Percentiles rank a stretch among this genome's conserved stretches.
phyloP scores from a whole-genome alignment of 192 early-diverging fungal species.

The Umbelopsis sp. region DNA sequence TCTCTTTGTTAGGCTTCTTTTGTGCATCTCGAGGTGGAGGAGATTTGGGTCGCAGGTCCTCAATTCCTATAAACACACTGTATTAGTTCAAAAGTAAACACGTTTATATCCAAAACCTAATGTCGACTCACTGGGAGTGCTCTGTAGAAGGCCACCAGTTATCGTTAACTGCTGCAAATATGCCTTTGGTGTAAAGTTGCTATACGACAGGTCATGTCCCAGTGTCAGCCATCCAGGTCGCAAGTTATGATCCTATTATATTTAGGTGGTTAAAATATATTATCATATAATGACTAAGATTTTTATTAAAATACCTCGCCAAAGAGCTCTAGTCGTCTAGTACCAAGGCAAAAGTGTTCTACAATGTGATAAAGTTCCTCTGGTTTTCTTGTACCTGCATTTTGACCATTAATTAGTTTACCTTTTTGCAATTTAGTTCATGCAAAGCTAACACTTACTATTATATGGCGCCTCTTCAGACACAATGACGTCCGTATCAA shows the following conservation, averaged over 20 bases:
- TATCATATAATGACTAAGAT: neutral
- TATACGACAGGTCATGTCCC: conserved; percentile 43
- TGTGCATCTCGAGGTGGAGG: conserved; percentile 45
- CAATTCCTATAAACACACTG: conserved; percentile 41
- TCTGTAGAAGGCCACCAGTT: conserved; percentile 30
- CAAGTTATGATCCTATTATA: conserved; percentile 50
- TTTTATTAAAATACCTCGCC: conserved; percentile 39
- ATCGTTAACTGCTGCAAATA: conserved; percentile 42
- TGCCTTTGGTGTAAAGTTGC: conserved; percentile 46
- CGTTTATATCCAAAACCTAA: neutral
- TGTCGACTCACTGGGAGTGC: conserved; percentile 30
- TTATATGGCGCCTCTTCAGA: conserved; percentile 52
- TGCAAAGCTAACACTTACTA: conserved; percentile 3
- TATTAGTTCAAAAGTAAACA: neutral
- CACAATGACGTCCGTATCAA: conserved; percentile 70
- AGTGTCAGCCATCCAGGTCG: conserved; percentile 66
- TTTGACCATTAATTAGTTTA: neutral
- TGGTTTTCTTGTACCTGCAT: conserved; percentile 47
- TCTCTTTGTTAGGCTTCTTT: neutral
- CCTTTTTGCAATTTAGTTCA: neutral
- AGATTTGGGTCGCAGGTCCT: conserved; percentile 55
- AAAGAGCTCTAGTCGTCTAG: conserved; percentile 62
- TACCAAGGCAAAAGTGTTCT: conserved; percentile 67
- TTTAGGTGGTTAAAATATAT: neutral
- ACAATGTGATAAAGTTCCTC: conserved; percentile 65